phyloP scores from a whole-genome alignment of 805 yeast genomes.

The Ogataea kodamae region DNA sequence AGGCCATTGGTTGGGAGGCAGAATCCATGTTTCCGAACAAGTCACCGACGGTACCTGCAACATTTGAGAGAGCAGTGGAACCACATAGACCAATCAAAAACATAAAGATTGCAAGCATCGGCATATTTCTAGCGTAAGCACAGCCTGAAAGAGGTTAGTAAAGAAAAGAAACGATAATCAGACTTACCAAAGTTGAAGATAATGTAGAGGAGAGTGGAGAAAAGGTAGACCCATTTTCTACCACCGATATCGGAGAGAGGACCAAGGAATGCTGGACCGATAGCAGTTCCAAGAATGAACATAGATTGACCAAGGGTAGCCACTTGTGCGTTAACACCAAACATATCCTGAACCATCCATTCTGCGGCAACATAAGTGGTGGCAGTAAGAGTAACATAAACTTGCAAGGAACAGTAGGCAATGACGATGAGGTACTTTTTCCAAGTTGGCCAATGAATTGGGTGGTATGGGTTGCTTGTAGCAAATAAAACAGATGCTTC shows the following conservation, averaged over 20 bases:
- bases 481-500: constrained; percentile 30
- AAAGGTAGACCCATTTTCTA: constrained; percentile 36
- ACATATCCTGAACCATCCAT: constrained; percentile 27
- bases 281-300: constrained; percentile 35
- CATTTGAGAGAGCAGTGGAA: constrained; percentile 33
- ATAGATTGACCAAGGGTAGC: constrained; percentile 35
- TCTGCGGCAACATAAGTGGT: constrained; percentile 34
- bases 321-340: constrained; percentile 29
- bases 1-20: constrained; percentile 36
- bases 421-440: constrained; percentile 26
- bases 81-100: constrained; percentile 33
- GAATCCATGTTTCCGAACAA: constrained; percentile 34
- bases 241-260: constrained; percentile 37
- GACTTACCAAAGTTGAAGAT: constrained; percentile 32
- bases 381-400: constrained; percentile 32
- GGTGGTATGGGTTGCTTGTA: constrained; percentile 32
- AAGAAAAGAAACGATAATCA: constrained; percentile 1
- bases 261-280: constrained; percentile 36
- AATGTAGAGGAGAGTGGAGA: constrained; percentile 28
- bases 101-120: constrained; percentile 34
- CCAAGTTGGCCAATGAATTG: constrained; percentile 30
- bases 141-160: constrained; percentile 19
- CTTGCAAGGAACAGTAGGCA: constrained; percentile 30
- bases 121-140: constrained; percentile 34
- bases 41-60: constrained; percentile 37